Conservation (phyloP, 306 rosid species). For the Abrus pulchellus region DNA sequence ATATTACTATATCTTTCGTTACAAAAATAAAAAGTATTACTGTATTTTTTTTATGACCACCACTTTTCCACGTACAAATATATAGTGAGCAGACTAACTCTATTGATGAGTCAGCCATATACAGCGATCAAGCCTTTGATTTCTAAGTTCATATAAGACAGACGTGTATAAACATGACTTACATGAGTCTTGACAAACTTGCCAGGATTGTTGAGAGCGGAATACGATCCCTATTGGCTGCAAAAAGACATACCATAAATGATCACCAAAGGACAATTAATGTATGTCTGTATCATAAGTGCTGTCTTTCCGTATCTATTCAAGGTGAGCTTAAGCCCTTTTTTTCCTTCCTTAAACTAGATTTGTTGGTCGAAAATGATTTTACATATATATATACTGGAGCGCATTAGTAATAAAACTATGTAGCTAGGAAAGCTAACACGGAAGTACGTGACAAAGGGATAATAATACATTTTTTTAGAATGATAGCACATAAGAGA, state of each 20-base stretch:
- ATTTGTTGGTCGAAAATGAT: neutral
- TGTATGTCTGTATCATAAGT: neutral
- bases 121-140: slow-evolving; percentile 23
- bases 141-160: neutral
- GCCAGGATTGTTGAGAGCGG: neutral
- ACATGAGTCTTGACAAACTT: neutral
- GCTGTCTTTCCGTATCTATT: neutral
- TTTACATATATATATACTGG: neutral
- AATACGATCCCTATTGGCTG: slow-evolving; percentile 20
- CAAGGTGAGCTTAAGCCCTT: slow-evolving; percentile 21
- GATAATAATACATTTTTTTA: neutral
- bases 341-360: neutral
- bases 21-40: no score
- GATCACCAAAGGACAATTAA: slow-evolving; percentile 23
- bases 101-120: slow-evolving; percentile 3
- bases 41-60: no score
- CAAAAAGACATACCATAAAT: neutral
- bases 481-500: no score
- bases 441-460: neutral
- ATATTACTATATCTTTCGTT: neutral
- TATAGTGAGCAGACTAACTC: no score
- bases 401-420: neutral
- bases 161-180: neutral
- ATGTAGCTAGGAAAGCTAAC: neutral
- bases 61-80: no score